Conservation (phyloP, 805 yeast species). For the Jamesozyma spencerorum region DNA sequence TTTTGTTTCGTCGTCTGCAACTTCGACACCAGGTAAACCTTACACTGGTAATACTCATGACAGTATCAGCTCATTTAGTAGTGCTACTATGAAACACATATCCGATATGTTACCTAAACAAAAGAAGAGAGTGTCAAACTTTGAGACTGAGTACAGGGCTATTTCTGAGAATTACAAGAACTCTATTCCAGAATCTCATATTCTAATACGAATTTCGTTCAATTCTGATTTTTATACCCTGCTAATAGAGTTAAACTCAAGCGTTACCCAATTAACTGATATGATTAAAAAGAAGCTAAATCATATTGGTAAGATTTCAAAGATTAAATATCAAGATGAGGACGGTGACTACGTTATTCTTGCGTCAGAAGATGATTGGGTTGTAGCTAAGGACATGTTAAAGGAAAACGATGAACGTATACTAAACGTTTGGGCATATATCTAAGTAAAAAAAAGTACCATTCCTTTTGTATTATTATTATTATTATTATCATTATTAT, state of each 20-base stretch:
- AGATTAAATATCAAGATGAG: constrained; percentile 81
- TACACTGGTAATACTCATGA: constrained; percentile 14
- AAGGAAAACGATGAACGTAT: constrained; percentile 42
- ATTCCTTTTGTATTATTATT: background rate
- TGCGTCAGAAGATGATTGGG: constrained; percentile 82
- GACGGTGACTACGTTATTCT: constrained; percentile 89
- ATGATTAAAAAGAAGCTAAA: constrained; percentile 50
- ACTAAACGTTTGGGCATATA: constrained; percentile 34
- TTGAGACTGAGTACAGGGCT: constrained; percentile 31
- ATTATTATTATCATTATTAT: too few relatives aligned
- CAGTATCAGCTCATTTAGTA: constrained; percentile 21
- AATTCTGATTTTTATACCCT: constrained; percentile 50
- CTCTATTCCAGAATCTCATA: constrained; percentile 31
- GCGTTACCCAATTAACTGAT: constrained; percentile 44
- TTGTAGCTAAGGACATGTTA: constrained; percentile 67
- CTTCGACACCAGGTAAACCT: constrained; percentile 3
- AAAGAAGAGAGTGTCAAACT: constrained; percentile 8
- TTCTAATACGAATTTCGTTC: constrained; percentile 35
- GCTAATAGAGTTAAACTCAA: constrained; percentile 46
- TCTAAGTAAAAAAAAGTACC: background rate
- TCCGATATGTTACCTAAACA: constrained; percentile 25
- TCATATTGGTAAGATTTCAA: constrained; percentile 41
- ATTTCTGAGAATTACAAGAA: constrained; percentile 34
- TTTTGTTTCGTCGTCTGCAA: constrained; percentile 19
- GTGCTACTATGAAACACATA: constrained; percentile 19